Conservation (phyloP, 2,329 filamentous ascomycete species). For the Neoarthrinium moseri region DNA sequence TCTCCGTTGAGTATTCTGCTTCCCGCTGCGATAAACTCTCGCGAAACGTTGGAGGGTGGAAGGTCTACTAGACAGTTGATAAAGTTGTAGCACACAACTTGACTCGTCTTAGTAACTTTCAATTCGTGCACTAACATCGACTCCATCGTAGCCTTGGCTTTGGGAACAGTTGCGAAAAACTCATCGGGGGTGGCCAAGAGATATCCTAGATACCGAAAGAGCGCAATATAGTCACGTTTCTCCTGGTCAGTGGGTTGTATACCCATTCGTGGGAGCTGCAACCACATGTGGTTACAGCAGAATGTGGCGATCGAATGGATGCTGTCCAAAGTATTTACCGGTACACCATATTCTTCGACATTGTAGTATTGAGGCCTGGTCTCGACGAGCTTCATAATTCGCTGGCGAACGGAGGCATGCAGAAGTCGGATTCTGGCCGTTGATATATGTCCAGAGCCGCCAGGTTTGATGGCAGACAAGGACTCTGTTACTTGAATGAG, state of each 20-base stretch:
- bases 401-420: slow-evolving; percentile 62
- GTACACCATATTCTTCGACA: slow-evolving; percentile 55
- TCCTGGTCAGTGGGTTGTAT: slow-evolving; percentile 58
- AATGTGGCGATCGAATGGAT: slow-evolving; percentile 65
- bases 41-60: slow-evolving; percentile 33
- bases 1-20: slow-evolving; percentile 37
- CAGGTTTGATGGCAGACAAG: slow-evolving; percentile 57
- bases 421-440: slow-evolving; percentile 64
- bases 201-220: slow-evolving; percentile 41
- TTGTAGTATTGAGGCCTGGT: slow-evolving; percentile 59
- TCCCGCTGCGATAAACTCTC: slow-evolving; percentile 32
- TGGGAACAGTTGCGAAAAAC: slow-evolving; percentile 19
- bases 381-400: slow-evolving; percentile 57
- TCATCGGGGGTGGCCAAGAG: slow-evolving; percentile 26
- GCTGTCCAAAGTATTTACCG: slow-evolving; percentile 64
- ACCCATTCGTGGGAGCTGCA: slow-evolving; percentile 62
- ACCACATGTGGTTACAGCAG: slow-evolving; percentile 59
- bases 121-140: slow-evolving; percentile 32
- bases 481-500: slow-evolving; percentile 59
- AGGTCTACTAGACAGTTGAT: slow-evolving; percentile 34
- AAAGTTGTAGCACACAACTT: slow-evolving; percentile 35
- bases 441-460: slow-evolving; percentile 59
- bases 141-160: slow-evolving; percentile 32
- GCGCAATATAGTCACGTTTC: slow-evolving; percentile 60
- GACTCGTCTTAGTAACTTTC: slow-evolving; percentile 30